A percentile compares a stretch with the other conserved stretches of the same genome.
phyloP scores from a whole-genome alignment of 2,329 filamentous ascomycete species.

The Botrytis deweyae region DNA sequence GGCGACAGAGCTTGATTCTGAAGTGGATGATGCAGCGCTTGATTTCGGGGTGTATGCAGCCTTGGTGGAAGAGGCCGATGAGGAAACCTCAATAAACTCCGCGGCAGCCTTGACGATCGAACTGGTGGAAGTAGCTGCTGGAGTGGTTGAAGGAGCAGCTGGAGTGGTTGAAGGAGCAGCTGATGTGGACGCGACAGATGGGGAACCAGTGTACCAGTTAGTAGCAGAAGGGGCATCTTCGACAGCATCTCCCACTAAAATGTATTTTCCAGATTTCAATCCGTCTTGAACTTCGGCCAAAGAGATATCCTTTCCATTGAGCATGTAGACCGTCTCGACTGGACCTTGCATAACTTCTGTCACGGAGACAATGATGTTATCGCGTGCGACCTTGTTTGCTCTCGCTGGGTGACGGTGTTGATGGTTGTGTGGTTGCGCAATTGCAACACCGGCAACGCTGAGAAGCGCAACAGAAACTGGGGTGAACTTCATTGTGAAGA shows the following conservation, averaged over 20 bases:
- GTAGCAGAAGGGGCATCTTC: conserved; percentile 51
- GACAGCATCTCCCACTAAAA: conserved; percentile 56
- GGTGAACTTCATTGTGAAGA: conserved; percentile 41
- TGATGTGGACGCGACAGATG: conserved; percentile 35
- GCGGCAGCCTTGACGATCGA: conserved; percentile 14
- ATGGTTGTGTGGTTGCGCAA: conserved; percentile 61
- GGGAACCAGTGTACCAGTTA: conserved; percentile 36
- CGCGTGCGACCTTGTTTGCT: conserved; percentile 51
- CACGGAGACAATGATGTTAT: conserved; percentile 41
- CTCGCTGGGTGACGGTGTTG: conserved; percentile 59
- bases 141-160: conserved; percentile 31
- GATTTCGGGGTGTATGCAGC: not conserved
- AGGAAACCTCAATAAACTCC: not conserved
- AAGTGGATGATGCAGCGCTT: conserved; percentile 37
- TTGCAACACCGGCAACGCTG: conserved; percentile 47
- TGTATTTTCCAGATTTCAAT: conserved; percentile 68
- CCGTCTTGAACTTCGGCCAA: conserved; percentile 67
- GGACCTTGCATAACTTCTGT: conserved; percentile 53
- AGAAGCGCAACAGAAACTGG: conserved; percentile 33
- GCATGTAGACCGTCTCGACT: conserved; percentile 68
- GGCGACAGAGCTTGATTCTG: conserved; percentile 32
- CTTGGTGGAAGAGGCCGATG: conserved; percentile 32
- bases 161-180: conserved; percentile 31
- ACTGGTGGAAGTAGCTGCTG: conserved; percentile 33
- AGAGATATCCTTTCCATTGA: conserved; percentile 62